Base-by-base conservation (phyloP, 208 protist genomes). In the Vickermania ingenoplastis region DNA sequence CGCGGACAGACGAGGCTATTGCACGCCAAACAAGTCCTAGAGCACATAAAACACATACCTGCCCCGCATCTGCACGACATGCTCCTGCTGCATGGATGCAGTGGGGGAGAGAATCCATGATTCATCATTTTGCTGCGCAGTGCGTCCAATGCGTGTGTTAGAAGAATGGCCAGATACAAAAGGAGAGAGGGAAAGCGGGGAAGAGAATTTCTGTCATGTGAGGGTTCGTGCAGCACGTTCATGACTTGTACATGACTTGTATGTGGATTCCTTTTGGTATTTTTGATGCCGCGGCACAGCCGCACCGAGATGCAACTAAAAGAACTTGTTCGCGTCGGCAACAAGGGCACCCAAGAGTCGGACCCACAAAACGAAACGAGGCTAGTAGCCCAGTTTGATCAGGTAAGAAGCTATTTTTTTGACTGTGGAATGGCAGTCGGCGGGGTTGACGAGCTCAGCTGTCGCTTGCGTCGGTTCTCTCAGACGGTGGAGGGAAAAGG, bases 351-450 rank as follows among this genome's bases (percentile, higher is more conserved):
- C n/a, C n/a, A n/a, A n/a, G n/a, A n/a, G n/a, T n/a, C n/a, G n/a
- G 24, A 7, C 13, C 24, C 50, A 26, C 7, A 13, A 21, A 17
- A 54, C 22, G 21, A 54, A 54, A 21, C 57, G 21, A 13, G 26
- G 21, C 45, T 80, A 94, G 63, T 94, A 94, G 29, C 81, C 83
- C 22, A 94, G 71, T 48, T 74, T 86, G 57, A 89, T 83, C 23
- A 94, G 79, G 72, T 94, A 94, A n/a, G 90, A 77, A 4, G 81
- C 87, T 48, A 94, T 87, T 61, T 73, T 71, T 65, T 94, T 90
- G 53, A 94, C 87, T 2, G 87, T 78, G 13, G 79, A 60, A 61
- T 94, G 90, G 73, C 87, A 94, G 60, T 90, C 81, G 0, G 83
- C 83, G 5, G 87, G 87, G 61, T 94, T 94, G 24, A 91, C 87